Evolutionary conservation across 2,329 filamentous ascomycete species (phyloP), one percentile per base, ranked within the genome.

Genomic region (Chaetomium strumarium): DNA sequence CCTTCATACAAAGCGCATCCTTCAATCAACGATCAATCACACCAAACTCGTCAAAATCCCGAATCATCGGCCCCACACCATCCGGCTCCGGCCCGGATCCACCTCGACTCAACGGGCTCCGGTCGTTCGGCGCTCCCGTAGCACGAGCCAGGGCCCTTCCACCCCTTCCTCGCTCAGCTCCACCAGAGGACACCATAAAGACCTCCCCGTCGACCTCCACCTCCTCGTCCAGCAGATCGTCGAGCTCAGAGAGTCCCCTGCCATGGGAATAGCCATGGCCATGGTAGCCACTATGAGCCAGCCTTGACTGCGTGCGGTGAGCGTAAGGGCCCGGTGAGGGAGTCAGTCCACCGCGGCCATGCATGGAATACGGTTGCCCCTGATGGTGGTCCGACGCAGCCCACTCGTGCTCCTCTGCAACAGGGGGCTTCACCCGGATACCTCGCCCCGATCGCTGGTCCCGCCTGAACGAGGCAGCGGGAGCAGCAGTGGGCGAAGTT

Each of bases 41-140:
- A 12, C 49, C 49, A 16, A 50, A 55, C 55, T 62, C 64, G 42
- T 71, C 69, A 65, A 71, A 71, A 55, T 71, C 68, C 50, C 63
- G 60, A 38, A 71, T 70, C 41, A 66, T 55, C 42, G 66, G 66
- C 39, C 59, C 58, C 57, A 63, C 52, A 30, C 56, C 58, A 13
- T 58, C 62, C 16, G 50, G 45, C 14, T 63, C 63, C 31, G 60
- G 60, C 13, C 47, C 40, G 9, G 42, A 24, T 33, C 45, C 46
- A 43, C 46, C 17, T 19, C 46, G 43, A 11, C 38, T 40, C 19
- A 41, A 11, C 38, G 33, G 7, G 30, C 10, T 8, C 38, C 38
- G 29, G 30, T 30, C 41, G 45, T n/a, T n/a, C 33, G 51, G 41
- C 39, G 24, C 36, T 37, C 16, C 29, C 16, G 17, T 17, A 12